phyloP scores from a whole-genome alignment of 768 basidiomycete species.

The Lanmaoa pseudosensibilis region DNA sequence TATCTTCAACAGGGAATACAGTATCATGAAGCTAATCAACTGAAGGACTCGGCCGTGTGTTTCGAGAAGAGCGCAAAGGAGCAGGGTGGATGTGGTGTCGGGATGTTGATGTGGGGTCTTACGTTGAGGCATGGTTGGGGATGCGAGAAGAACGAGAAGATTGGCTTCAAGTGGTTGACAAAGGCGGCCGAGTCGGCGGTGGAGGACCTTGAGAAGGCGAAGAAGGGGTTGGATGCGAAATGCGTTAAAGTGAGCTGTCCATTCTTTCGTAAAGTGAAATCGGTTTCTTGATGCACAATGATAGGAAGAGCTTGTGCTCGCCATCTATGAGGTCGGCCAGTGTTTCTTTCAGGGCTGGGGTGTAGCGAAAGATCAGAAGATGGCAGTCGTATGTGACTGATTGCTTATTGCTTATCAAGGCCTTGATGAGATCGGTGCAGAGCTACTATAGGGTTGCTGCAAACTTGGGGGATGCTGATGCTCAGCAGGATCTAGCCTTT shows the following conservation, averaged over 20 bases:
- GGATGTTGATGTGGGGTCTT: constrained; percentile 93
- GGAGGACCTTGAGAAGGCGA: constrained; percentile 66
- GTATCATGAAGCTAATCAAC: constrained; percentile 72
- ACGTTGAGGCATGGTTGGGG: constrained; percentile 89
- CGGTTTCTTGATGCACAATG: background rate
- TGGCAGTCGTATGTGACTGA: constrained; percentile 67
- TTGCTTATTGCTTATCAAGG: background rate
- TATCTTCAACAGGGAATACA: constrained; percentile 75
- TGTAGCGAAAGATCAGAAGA: constrained; percentile 81
- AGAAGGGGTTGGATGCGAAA: constrained; percentile 50
- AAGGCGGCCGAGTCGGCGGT: constrained; percentile 82
- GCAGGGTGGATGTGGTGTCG: constrained; percentile 79
- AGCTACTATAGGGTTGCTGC: constrained; percentile 86
- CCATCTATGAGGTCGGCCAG: constrained; percentile 90
- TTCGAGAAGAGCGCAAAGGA: constrained; percentile 77
- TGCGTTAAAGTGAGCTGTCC: constrained; percentile 50
- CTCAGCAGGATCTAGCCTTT: constrained; percentile 83
- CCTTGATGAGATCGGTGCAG: constrained; percentile 35
- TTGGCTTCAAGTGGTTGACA: constrained; percentile 80
- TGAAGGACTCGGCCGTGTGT: constrained; percentile 65
- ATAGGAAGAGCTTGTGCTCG: constrained; percentile 79
- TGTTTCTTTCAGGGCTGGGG: constrained; percentile 96
- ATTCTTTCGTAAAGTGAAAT: background rate
- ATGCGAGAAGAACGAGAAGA: constrained; percentile 71
- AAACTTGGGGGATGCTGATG: constrained; percentile 80